Evolutionary conservation across 2,329 filamentous ascomycete genomes (phyloP), one percentile per base, ranked within the genome.

Genomic region (Colletotrichum destructivum): DNA sequence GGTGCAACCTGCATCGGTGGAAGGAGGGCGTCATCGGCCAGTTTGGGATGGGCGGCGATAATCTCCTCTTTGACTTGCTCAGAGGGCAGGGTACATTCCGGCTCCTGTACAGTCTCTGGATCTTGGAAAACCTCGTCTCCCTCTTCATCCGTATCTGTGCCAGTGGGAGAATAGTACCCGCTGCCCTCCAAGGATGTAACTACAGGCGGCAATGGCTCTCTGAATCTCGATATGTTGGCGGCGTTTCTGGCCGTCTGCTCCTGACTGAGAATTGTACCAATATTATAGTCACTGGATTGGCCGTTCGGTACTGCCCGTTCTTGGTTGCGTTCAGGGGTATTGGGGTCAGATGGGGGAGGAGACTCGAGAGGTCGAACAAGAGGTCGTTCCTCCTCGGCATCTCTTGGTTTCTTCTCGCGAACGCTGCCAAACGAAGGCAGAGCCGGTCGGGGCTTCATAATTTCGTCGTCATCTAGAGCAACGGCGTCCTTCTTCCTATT

Each of bases 381-480:
- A 0, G 88, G 85, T 2, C 90, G 84, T 75, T 91, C 92, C 76
- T 91, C 92, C 76, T 87, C 83, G 0, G 82, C 75, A 61, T 89
- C 86, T 49, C 83, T 86, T 9, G 81, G 78, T 74, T 90, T 90
- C 79, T 88, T 90, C 38, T 91, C 89, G 26, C 92, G 87, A 26
- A 95, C 86, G 76, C 93, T 95, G 21, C 93, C 93, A 79, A 95
- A 95, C 1, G 88, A 91, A 2, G 93, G 93, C 47, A 95, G 82
- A 1, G 90, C 90, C 8, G 93, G 92, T 42, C 92, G 85, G n/a
- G 93, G 93, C 75, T 90, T 90, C 91, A 94, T 94, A 16, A 90
- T 83, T 71, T 91, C 88, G 52, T 93, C 90, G 40, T 93, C 89
- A n/a, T 91, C 86, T 2, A 86, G 74, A 13, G 81, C 71, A 18